These are phyloP conservation scores for Entomortierella chlamydospora DNA, from an alignment of 192 early-diverging fungal species.

Conservation along the genomic window DNA sequence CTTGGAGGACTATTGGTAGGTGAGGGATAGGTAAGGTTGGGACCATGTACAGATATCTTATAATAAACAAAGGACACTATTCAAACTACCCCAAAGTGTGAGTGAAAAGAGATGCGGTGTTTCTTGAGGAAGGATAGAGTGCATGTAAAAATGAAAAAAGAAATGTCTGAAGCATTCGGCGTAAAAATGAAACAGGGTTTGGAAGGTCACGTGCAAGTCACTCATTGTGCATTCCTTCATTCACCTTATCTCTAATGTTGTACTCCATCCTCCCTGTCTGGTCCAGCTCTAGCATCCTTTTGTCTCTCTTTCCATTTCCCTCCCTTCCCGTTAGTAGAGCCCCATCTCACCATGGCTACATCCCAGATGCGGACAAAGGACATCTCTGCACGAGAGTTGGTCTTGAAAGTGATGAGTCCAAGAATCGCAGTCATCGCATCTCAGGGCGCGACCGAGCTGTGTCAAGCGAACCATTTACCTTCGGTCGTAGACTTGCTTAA, in stretches of 20 bases:
- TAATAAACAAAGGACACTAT: too few species aligned
- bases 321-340: neutral
- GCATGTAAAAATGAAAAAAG: conserved; percentile 1
- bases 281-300: neutral
- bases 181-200: too few species aligned
- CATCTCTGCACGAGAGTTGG: conserved; percentile 59
- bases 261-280: too few species aligned
- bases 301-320: neutral
- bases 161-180: neutral
- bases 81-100: too few species aligned
- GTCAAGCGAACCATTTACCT: conserved; percentile 67
- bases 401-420: conserved; percentile 68
- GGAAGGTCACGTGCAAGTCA: too few species aligned
- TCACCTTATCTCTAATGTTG: too few species aligned
- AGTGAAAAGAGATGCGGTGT: too few species aligned
- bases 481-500: conserved; percentile 70
- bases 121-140: neutral
- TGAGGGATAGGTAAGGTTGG: too few species aligned
- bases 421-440: conserved; percentile 74
- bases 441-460: conserved; percentile 70
- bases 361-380: conserved; percentile 26
- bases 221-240: too few species aligned
- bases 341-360: conserved; percentile 15
- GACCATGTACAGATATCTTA: too few species aligned
- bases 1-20: neutral